phyloP scores from a whole-genome alignment of 805 yeast genomes.

The Teunomyces barrocoloradensis region DNA sequence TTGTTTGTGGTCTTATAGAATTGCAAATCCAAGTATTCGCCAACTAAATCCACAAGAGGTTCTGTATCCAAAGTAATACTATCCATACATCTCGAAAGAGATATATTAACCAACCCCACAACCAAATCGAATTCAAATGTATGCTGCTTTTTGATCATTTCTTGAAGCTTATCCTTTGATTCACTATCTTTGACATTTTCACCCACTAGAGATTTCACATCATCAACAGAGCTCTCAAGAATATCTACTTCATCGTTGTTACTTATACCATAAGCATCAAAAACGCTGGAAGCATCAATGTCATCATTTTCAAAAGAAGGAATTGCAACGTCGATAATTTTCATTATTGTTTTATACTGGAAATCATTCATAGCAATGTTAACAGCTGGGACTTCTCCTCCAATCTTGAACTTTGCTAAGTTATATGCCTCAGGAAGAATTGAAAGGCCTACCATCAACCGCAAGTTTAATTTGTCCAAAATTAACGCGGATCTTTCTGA shows the following conservation, averaged over 20 bases:
- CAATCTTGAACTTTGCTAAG: conserved; percentile 67
- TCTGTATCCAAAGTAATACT: conserved; percentile 59
- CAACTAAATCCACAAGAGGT: conserved; percentile 67
- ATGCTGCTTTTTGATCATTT: conserved; percentile 48
- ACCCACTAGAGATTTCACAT: background rate
- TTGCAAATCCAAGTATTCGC: conserved; percentile 60
- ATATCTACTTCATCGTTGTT: conserved; percentile 19
- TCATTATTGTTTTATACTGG: conserved; percentile 87
- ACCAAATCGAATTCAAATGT: conserved; percentile 69
- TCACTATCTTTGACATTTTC: background rate
- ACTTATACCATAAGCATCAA: conserved; percentile 30
- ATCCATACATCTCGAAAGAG: conserved; percentile 67
- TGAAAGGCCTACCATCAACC: conserved; percentile 73
- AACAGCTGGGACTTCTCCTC: conserved; percentile 75
- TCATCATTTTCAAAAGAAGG: conserved; percentile 48
- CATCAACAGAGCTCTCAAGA: conserved; percentile 9
- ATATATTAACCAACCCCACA: conserved; percentile 60
- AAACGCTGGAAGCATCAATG: conserved; percentile 31
- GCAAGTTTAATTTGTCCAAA: conserved; percentile 72
- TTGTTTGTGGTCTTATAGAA: conserved; percentile 58
- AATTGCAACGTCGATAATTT: conserved; percentile 63
- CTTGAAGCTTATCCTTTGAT: conserved; percentile 7
- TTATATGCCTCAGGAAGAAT: conserved; percentile 79
- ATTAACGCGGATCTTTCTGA: conserved; percentile 54
- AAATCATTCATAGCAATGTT: conserved; percentile 76